Evolutionary conservation across 257 asterid species (phyloP), one percentile per base, ranked within the genome.

Genomic region (Buddleja alternifolia): DNA sequence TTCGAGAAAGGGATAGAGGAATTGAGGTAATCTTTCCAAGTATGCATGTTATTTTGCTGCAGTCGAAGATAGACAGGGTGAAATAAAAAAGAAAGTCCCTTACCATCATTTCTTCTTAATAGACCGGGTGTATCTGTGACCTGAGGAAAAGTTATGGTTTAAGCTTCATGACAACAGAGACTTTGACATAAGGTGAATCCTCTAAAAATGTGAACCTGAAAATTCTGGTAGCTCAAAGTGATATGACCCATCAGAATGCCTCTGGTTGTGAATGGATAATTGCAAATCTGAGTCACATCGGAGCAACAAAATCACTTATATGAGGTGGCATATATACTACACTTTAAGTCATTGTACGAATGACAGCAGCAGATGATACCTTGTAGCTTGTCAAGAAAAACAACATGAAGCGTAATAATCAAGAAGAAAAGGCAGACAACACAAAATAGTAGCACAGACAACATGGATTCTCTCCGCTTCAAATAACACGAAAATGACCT

Each of bases 221-320:
- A 85, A 86, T 83, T 87, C 81, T 88, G 93, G 88, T 78, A 87
- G 83, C 91, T 90, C 76, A 89, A 72, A 70, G 74, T 70, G 66
- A 90, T 88, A 80, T 93, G 99, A 48, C 99, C 99, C 99, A 93
- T 90, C 73, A 93, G 78, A 80, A 93, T 89, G 77, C 97, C 97
- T 77, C 97, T 80, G 11, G 99, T 93, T 67, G 99, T 93, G 85
- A 93, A 93, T 29, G 99, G 97, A 82, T 93, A 93, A 71, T 93
- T 93, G 93, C 97, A 93, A 32, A 93, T 70, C 96, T 93, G 86
- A 73, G 55, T 7, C 70, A 58, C 29, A 37, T 72, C 40, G 57
- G 73, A 73, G 60, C 45, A 58, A 20, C 39, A 63, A 62, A 50
- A 57, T 63, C 42, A 70, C 40, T 40, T 57, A 14, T 29, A 44